phyloP scores from a whole-genome alignment of 2,329 filamentous ascomycete genomes.

The Aspergillus sp. region DNA sequence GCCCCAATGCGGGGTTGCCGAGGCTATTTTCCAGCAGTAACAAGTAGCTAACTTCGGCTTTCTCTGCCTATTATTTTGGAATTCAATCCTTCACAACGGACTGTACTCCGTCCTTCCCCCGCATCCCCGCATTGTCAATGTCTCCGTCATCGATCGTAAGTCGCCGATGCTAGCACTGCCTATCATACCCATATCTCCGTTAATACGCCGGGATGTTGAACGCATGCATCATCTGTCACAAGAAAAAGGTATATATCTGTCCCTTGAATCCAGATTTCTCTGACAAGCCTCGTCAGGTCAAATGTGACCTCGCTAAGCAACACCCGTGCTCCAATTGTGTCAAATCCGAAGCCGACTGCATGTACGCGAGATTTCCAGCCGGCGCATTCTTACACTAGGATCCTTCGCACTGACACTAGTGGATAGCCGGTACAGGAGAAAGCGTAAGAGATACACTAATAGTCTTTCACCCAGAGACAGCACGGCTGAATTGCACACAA shows the following conservation, averaged over 20 bases:
- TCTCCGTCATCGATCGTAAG: background rate
- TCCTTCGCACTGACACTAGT: background rate
- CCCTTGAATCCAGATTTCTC: constrained; percentile 7
- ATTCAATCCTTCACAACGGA: background rate
- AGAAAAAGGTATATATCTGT: constrained; percentile 38
- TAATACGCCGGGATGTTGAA: background rate
- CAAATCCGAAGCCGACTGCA: constrained; percentile 24
- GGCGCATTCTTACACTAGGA: background rate
- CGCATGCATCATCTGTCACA: constrained; percentile 45
- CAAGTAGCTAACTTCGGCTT: background rate
- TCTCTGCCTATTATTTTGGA: background rate
- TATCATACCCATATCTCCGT: background rate
- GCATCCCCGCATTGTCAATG: background rate
- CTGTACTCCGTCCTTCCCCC: background rate
- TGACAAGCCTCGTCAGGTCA: constrained; percentile 19
- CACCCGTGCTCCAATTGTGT: constrained; percentile 27
- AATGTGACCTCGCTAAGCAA: constrained; percentile 25
- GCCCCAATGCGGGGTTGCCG: background rate
- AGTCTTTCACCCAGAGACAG: background rate
- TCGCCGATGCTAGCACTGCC: background rate
- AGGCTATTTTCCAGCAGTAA: background rate
- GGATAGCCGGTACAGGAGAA: background rate
- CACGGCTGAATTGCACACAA: background rate
- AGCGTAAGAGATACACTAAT: background rate
- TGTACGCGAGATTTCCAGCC: constrained; percentile 3